Conservation (phyloP, 495 filamentous ascomycete genomes). For the Mytilinidion resinicola region DNA sequence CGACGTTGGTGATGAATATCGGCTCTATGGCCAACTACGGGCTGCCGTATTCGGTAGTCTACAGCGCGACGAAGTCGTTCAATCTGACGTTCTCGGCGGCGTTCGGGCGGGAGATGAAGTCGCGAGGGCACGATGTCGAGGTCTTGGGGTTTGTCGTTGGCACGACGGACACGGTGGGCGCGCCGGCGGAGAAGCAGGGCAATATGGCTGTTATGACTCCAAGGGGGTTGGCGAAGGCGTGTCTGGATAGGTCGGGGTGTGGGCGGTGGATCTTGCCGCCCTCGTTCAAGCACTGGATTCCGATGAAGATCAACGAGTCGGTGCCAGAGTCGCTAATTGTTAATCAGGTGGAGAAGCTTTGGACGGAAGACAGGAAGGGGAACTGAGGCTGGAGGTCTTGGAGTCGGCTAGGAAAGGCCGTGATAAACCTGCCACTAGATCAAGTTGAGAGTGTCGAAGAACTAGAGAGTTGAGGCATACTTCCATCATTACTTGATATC, state of each 20-base stretch:
- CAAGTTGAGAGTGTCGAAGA: too few relatives aligned
- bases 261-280: background rate
- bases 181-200: background rate
- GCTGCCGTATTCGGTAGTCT: background rate
- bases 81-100: background rate
- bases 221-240: background rate
- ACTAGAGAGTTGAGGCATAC: too few relatives aligned
- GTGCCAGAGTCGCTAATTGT: background rate
- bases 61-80: constrained; percentile 1
- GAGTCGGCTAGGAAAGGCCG: too few relatives aligned
- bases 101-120: background rate
- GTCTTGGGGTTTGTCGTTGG: background rate
- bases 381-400: background rate
- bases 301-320: background rate
- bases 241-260: background rate
- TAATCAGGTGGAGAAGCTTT: background rate
- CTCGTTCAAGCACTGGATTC: background rate
- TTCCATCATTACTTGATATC: too few relatives aligned
- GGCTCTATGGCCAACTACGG: background rate
- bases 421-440: too few relatives aligned
- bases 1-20: background rate
- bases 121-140: background rate
- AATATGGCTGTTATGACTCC: background rate
- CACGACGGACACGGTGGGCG: background rate
- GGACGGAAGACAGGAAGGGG: background rate